Evolutionary conservation across 2,329 filamentous ascomycete species (phyloP).

Genomic region (Salinomyces thailandicus): DNA sequence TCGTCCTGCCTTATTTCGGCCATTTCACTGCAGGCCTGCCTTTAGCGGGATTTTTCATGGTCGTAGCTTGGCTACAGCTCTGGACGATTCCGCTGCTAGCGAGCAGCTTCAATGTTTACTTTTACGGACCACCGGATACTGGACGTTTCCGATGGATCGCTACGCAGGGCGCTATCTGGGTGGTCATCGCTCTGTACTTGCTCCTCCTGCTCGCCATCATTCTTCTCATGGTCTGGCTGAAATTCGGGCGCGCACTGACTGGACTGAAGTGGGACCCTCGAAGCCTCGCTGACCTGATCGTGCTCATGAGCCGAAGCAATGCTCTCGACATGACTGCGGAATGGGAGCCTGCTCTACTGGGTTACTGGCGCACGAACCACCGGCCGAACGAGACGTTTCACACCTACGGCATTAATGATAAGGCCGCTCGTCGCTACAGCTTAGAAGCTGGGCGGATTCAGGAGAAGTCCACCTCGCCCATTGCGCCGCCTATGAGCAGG

Average conservation of each 20-base stretch:
- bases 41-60: slow-evolving; percentile 53
- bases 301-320: slow-evolving; percentile 71
- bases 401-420: slow-evolving; percentile 58
- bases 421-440: slow-evolving; percentile 41
- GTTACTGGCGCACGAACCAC: slow-evolving; percentile 70
- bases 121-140: slow-evolving; percentile 47
- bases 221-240: slow-evolving; percentile 55
- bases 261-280: slow-evolving; percentile 78
- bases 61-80: slow-evolving; percentile 65
- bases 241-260: slow-evolving; percentile 42
- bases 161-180: slow-evolving; percentile 69
- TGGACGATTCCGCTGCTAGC: slow-evolving; percentile 76
- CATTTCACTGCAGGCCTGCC: slow-evolving; percentile 59
- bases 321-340: slow-evolving; percentile 48
- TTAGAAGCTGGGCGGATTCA: slow-evolving; percentile 37
- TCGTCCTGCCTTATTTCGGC: slow-evolving; percentile 57
- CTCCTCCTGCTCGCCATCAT: slow-evolving; percentile 50
- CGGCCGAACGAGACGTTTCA: slow-evolving; percentile 62
- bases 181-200: slow-evolving; percentile 62
- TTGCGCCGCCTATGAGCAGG: slow-evolving; percentile 14
- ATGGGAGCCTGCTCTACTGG: slow-evolving; percentile 50
- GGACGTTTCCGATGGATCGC: slow-evolving; percentile 68
- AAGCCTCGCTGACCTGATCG: slow-evolving; percentile 69
- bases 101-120: slow-evolving; percentile 59
- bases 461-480: slow-evolving; percentile 28